Evolutionary conservation across 257 asterid genomes (phyloP).

Genomic region (Przewalskia tangutica): DNA sequence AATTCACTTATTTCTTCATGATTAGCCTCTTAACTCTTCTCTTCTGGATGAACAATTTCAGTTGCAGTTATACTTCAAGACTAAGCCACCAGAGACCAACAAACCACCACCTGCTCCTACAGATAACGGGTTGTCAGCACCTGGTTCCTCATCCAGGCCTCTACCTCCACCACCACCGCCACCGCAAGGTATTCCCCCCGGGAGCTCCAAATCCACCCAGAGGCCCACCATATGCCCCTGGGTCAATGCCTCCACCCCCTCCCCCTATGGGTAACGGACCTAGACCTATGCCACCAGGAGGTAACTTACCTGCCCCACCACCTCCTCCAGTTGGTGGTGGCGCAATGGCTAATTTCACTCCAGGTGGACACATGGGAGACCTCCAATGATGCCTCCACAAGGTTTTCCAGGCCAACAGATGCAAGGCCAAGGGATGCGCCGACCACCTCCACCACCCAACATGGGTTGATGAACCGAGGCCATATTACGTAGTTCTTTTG

Average conservation of each 20-base stretch:
- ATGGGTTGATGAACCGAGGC: conserved; percentile 37
- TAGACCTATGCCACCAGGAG: conserved; percentile 98
- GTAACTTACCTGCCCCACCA: conserved; percentile 84
- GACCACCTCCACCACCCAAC: conserved; percentile 68
- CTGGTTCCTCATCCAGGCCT: conserved; percentile 64
- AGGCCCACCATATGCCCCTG: conserved; percentile 37
- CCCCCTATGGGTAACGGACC: conserved; percentile 75
- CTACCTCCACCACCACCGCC: conserved; percentile 32
- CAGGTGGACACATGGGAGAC: conserved; percentile 75
- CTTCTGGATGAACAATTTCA: conserved; percentile 15
- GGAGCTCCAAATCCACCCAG: conserved; percentile 46
- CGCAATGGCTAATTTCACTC: conserved; percentile 73
- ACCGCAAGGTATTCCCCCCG: conserved; percentile 61
- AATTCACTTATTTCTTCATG: neutral
- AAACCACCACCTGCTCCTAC: conserved; percentile 53
- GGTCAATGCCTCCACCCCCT: conserved; percentile 42
- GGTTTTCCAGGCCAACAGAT: conserved; percentile 69
- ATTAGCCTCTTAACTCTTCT: neutral
- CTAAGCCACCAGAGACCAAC: conserved; percentile 70
- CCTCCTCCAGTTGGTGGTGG: conserved; percentile 78
- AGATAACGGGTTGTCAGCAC: conserved; percentile 47
- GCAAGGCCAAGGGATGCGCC: conserved; percentile 53
- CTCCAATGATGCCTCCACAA: conserved; percentile 72
- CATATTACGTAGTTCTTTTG: neutral
- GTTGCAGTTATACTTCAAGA: conserved; percentile 70